A percentile compares a stretch with the other conserved stretches of the same genome.
These are phyloP conservation scores for Backusella tarrabulga DNA, from an alignment of 192 early-diverging fungal genomes.

Conservation along the genomic window DNA sequence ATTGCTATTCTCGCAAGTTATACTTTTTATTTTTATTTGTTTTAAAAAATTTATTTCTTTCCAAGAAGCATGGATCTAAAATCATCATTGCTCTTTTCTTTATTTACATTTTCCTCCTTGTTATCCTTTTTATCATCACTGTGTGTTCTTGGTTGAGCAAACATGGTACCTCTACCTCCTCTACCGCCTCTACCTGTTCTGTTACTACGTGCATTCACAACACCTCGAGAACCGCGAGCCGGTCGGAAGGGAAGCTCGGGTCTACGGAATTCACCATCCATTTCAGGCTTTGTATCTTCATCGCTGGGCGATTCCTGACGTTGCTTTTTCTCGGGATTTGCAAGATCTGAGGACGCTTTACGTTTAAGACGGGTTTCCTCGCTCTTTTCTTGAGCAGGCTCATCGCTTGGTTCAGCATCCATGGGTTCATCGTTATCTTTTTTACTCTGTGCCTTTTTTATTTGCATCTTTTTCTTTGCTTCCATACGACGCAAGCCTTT, in stretches of 20 bases:
- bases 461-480: neutral
- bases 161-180: neutral
- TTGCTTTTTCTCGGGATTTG: neutral
- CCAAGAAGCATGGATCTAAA: constrained; percentile 30
- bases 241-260: neutral
- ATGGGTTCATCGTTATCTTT: neutral
- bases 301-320: neutral
- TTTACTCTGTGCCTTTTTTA: neutral
- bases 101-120: neutral
- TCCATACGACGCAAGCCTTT: constrained; percentile 12
- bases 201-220: constrained; percentile 1
- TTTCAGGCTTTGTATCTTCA: neutral
- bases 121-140: neutral
- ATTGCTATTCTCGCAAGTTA: neutral
- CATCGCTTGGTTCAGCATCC: neutral
- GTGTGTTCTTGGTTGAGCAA: neutral
- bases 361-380: neutral
- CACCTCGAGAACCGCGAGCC: neutral
- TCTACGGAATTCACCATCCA: neutral
- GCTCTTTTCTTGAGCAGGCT: neutral
- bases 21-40: constrained; percentile 2
- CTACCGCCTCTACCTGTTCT: neutral
- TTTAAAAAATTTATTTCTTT: constrained; percentile 2
- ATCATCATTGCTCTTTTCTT: constrained; percentile 25
- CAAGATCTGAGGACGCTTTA: neutral